A percentile compares a stretch with the other conserved stretches of the same genome.
These are phyloP conservation scores for Xanthoconium separans DNA, from an alignment of 1,284 basidiomycete genomes.

Conservation along the genomic window DNA sequence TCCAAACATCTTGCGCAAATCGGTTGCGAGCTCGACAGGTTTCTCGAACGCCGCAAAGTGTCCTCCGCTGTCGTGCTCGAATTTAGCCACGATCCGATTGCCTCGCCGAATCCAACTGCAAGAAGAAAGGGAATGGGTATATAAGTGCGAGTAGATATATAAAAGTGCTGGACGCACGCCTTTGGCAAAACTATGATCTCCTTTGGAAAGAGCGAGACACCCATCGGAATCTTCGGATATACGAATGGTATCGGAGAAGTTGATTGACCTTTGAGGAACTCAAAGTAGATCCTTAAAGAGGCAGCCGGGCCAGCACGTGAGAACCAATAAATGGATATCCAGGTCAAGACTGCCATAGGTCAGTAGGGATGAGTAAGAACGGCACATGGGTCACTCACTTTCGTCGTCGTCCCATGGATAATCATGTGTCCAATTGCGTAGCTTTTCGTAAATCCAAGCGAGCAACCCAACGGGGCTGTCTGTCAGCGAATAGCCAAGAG, in stretches of 20 bases:
- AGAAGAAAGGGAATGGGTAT: neutral
- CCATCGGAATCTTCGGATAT: slow-evolving; percentile 40
- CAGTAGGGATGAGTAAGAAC: slow-evolving; percentile 3
- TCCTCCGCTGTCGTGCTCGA: slow-evolving; percentile 36
- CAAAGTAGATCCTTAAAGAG: slow-evolving; percentile 53
- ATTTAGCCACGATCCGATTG: slow-evolving; percentile 17
- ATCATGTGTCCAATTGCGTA: slow-evolving; percentile 49
- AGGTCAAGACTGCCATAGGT: slow-evolving; percentile 45
- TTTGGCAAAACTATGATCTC: slow-evolving; percentile 40
- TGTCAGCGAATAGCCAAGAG: slow-evolving; percentile 52
- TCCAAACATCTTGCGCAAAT: slow-evolving; percentile 43
- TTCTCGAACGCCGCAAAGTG: slow-evolving; percentile 41
- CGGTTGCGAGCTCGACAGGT: slow-evolving; percentile 35
- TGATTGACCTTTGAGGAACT: slow-evolving; percentile 21
- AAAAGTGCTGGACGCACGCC: slow-evolving; percentile 32
- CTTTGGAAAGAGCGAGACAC: slow-evolving; percentile 48
- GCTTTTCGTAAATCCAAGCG: slow-evolving; percentile 61
- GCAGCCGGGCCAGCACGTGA: slow-evolving; percentile 54
- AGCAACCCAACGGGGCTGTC: slow-evolving; percentile 58
- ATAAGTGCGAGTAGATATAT: neutral
- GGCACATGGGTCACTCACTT: slow-evolving; percentile 28
- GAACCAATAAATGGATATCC: slow-evolving; percentile 60
- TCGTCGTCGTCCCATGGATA: slow-evolving; percentile 54
- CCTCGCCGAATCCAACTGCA: slow-evolving; percentile 20
- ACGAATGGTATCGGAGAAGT: neutral